phyloP scores from a whole-genome alignment of 495 filamentous ascomycete genomes.

The Beverwykella pulmonaria region DNA sequence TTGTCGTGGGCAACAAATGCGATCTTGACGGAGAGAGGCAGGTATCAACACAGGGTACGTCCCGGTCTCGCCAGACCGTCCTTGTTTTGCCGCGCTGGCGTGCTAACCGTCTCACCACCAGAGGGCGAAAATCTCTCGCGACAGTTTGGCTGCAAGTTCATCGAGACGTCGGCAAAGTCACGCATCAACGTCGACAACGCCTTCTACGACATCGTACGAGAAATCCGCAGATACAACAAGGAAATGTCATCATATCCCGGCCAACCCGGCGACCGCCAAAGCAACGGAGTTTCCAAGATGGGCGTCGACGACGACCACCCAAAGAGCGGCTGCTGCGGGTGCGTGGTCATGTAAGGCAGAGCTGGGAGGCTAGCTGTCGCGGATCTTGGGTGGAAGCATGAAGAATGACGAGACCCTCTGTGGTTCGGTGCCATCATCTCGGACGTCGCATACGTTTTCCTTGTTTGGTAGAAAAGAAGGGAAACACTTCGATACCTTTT shows the following conservation, averaged over 20 bases:
- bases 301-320: conserved; percentile 74
- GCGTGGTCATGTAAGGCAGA: conserved; percentile 79
- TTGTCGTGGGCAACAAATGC: conserved; percentile 99
- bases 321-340: conserved; percentile 79
- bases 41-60: conserved; percentile 86
- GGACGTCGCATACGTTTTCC: conserved; percentile 26
- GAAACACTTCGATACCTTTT: conserved; percentile 33
- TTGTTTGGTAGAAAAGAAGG: conserved; percentile 1
- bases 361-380: conserved; percentile 5
- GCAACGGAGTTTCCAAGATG: conserved; percentile 69
- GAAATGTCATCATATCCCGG: conserved; percentile 87
- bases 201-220: conserved; percentile 96
- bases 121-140: conserved; percentile 87
- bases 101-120: conserved; percentile 49
- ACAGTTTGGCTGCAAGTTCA: conserved; percentile 93
- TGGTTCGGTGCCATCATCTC: conserved; percentile 28
- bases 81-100: background rate
- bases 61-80: conserved; percentile 16
- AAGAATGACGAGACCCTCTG: conserved; percentile 32
- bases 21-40: conserved; percentile 91
- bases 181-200: conserved; percentile 97
- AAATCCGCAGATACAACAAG: conserved; percentile 97
- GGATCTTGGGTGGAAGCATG: conserved; percentile 22
- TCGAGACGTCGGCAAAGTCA: conserved; percentile 98
- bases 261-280: conserved; percentile 60